Evolutionary conservation across 352 stramenopile genomes (phyloP), one percentile per base, ranked within the genome.

Genomic region (Phytophthora lateralis): DNA sequence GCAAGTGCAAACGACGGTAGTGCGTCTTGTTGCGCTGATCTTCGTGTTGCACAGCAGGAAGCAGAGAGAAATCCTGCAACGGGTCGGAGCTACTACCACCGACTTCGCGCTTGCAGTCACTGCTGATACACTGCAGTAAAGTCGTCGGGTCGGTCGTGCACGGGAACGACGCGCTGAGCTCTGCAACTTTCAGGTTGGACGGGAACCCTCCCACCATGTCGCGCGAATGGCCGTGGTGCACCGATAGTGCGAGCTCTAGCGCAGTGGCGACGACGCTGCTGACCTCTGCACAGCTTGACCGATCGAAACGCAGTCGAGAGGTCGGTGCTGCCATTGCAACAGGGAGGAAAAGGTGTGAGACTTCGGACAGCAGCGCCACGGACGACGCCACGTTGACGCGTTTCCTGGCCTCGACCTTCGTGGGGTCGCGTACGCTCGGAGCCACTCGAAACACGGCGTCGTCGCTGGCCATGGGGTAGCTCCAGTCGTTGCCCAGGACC

Each of bases 401-500:
- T 17, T 81, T 79, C 7, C 85, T 75, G 0, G 80, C 80, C 38
- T 83, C 71, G 20, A 79, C 72, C 63, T 93, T 93, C 15, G 76
- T 71, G 34, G 61, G 72, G 60, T 95, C 85, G 9, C 66, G 76
- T 5, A 60, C 71, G 20, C 77, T 70, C 0, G 56, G 39, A 6
- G 56, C 69, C 6, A 73, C 60, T 43, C 64, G 65, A 47, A 83
- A 88, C 15, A 82, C 15, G 21, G 78, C 80, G 34, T 70, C 60
- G 12, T 88, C 72, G 29, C 77, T 77, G 9, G 60, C 55, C 30
- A 93, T 70, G 17, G 83, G 83, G 47, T 93, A 91, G 24, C 49
- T 62, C 79, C 80, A 93, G 58, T 93, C 84, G 43, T 89, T 93
- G n/a, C 75, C 84, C 21, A 90, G 73, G 20, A 77, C 69, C 17